Conservation (phyloP, 352 stramenopile genomes). For the Globisporangium lucens region DNA sequence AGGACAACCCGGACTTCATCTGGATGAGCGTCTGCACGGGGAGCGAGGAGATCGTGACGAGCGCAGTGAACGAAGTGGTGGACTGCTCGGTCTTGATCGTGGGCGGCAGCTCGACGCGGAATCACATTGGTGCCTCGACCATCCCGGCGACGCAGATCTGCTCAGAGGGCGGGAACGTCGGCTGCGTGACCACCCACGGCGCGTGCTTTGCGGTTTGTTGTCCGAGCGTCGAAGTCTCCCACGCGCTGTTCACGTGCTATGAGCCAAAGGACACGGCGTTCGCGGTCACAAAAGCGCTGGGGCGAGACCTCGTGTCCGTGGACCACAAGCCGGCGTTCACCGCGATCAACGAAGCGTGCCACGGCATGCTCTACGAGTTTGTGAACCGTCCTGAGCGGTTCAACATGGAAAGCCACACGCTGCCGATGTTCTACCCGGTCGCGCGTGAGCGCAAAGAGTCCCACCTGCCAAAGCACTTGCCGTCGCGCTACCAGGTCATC, state of each 20-base stretch:
- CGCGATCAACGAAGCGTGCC: conserved; percentile 70
- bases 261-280: conserved; percentile 69
- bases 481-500: conserved; percentile 63
- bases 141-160: conserved; percentile 63
- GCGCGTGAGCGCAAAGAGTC: conserved; percentile 34
- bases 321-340: conserved; percentile 72
- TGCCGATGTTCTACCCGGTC: conserved; percentile 75
- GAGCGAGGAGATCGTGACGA: conserved; percentile 64
- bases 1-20: conserved; percentile 76
- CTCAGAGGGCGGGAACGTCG: conserved; percentile 58
- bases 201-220: conserved; percentile 75
- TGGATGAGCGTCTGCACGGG: conserved; percentile 64
- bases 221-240: conserved; percentile 73
- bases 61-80: conserved; percentile 66
- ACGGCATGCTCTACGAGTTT: conserved; percentile 72
- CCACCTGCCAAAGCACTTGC: conserved; percentile 20
- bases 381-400: conserved; percentile 55
- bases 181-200: conserved; percentile 66
- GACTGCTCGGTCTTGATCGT: conserved; percentile 72
- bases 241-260: conserved; percentile 84
- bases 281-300: conserved; percentile 57
- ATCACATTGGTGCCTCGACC: conserved; percentile 14
- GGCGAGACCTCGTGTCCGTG: conserved; percentile 55
- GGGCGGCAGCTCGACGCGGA: conserved; percentile 45
- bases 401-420: conserved; percentile 56